Conservation (phyloP, 2,329 filamentous ascomycete species). For the Fusarium foetens region DNA sequence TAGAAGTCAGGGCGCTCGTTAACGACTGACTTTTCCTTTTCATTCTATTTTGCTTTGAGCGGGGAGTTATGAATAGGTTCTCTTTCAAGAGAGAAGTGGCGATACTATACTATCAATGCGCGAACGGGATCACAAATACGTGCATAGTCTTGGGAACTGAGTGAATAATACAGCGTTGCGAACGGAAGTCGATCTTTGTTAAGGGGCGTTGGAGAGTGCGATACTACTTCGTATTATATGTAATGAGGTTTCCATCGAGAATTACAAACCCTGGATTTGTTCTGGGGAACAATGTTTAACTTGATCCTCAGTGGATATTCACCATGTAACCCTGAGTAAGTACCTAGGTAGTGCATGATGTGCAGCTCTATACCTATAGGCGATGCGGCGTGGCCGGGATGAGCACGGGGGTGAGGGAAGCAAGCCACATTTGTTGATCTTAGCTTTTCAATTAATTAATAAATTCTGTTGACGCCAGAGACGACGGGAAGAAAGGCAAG, state of each 20-base stretch:
- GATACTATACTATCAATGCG: constrained; percentile 1
- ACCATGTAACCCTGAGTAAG: constrained; percentile 1
- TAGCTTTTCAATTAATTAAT: background rate
- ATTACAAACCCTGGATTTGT: background rate
- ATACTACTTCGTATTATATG: background rate
- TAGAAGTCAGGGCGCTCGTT: constrained; percentile 44
- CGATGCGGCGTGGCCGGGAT: constrained; percentile 19
- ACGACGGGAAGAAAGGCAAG: background rate
- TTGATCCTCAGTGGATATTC: constrained; percentile 7
- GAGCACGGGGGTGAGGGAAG: background rate
- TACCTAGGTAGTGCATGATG: background rate
- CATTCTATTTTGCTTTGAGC: constrained; percentile 32
- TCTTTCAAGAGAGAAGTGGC: constrained; percentile 11
- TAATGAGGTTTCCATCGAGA: background rate
- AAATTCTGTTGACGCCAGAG: background rate
- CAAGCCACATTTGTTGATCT: constrained; percentile 15
- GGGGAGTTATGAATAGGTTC: constrained; percentile 26
- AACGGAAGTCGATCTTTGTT: constrained; percentile 6
- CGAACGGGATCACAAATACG: background rate
- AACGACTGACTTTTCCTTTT: constrained; percentile 16
- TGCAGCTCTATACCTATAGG: background rate
- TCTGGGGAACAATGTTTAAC: constrained; percentile 8
- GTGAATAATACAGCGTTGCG: background rate
- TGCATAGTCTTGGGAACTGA: background rate
- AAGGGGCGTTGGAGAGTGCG: constrained; percentile 8